Base-by-base conservation (phyloP, 495 filamentous ascomycete genomes). In the Talaromyces nanjingensis region DNA sequence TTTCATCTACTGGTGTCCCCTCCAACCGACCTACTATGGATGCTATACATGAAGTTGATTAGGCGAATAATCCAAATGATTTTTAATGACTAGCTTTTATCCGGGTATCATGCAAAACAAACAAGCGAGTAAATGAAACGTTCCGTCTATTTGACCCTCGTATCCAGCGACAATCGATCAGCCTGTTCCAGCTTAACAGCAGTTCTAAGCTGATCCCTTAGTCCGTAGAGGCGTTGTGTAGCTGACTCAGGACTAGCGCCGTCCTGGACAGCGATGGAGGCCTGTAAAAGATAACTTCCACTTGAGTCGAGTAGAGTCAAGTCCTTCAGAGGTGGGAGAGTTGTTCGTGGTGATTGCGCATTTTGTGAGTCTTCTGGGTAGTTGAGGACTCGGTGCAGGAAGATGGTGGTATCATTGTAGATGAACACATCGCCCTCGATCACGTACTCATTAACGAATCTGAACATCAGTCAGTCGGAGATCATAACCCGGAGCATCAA, bases 111-210 rank as follows among this genome's bases (percentile, higher is more conserved):
- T 59, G 56, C 29, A 59, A 12, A 56, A 16, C 37, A 27, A 34
- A 27, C 29, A 53, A 63, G 8, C 37, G n/a, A 33, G 27, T 34
- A 56, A 29, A n/a, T 0, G 25, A 31, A 52, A 5, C 3, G 18
- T n/a, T 57, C 56, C n/a, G 27, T 64, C 20, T 75, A 79, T 68
- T 80, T 80, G 20, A 87, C 84, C 61, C 87, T 78, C 0, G 87
- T 88, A 74, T 91, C 89, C 62, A 91, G 66, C 20, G 83, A 78
- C 64, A 90, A 70, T 53, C 88, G 76, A 71, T 91, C 87, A 4
- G 81, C 86, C 59, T 83, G 77, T 60, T 85, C 80, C 62, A 91
- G 73, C 31, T 86, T 85, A 54, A 90, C 84, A 6, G 83, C 82
- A 6, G 87, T 86, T 69, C 83, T 87, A 70, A 91, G 73, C 63